Evolutionary conservation across 169 alveolate species (phyloP), one percentile per base, ranked within the genome.

Genomic region (Theileria orientalis): DNA sequence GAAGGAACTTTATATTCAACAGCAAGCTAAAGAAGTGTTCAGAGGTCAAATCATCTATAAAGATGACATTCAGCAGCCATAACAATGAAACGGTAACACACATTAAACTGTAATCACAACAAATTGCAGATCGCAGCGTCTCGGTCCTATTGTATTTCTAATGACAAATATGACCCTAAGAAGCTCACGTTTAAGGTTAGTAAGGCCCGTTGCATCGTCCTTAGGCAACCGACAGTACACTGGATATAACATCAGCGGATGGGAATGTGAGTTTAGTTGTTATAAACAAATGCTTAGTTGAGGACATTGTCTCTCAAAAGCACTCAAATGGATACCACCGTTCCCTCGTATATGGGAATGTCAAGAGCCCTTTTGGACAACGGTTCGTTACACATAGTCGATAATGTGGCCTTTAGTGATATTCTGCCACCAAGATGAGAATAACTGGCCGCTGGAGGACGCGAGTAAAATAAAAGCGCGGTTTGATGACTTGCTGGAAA

Each of bases 351-450:
- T 68, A 94, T 96, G 97, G 98, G 98, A 29, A 94, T 96, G 2
- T 90, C 98, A 5, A 91, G 90, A 64, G 97, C 98, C 2, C 86
- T 97, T 16, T 87, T 96, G 51, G 99, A 96, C 74, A 94, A 94
- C 79, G 98, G 87, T 80, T 61, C 70, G 21, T 75, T n/a, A 2
- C 27, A n/a, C 0, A 3, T 3, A 0, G 13, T 60, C 14, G 47
- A 83, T 93, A 2, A 71, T 84, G 35, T 63, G 83, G 49, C 94
- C 87, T 69, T 84, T 87, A 76, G 99, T 97, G 21, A 87, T 95
- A n/a, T 95, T 97, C 85, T 97, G 99, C 74, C 99, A 97, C 83
- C 98, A 97, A 78, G 99, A 97, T 79, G 99, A 97, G 64, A 94
- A 94, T 49, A 90, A 93, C 60, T 97, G 99, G 99, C 99, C 99